phyloP scores from a whole-genome alignment of 441 rosid genomes.

The Corymbia calophylla region DNA sequence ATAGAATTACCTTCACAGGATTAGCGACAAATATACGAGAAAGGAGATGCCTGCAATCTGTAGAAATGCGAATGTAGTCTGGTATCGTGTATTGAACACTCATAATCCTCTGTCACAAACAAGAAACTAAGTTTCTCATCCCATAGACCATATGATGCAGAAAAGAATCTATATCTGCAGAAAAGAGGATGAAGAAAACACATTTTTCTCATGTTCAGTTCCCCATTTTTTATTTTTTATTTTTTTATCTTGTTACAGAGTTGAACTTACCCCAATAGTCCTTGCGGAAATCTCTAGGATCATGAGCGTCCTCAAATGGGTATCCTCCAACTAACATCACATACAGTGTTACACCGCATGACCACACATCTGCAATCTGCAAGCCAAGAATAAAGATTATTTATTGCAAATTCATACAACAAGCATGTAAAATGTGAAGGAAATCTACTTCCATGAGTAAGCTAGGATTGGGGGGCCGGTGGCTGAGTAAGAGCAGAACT shows the following conservation, averaged over 20 bases:
- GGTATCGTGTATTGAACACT: conserved; percentile 55
- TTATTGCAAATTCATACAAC: background rate
- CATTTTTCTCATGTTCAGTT: background rate
- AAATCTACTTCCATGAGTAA: background rate
- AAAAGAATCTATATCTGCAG: background rate
- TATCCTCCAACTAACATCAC: conserved; percentile 72
- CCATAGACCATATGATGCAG: background rate
- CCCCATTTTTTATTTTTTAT: background rate
- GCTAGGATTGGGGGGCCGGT: background rate
- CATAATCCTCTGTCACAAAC: conserved; percentile 45
- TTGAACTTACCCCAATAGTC: conserved; percentile 47
- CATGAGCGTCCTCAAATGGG: conserved; percentile 70
- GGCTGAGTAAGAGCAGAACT: background rate
- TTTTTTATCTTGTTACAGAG: background rate
- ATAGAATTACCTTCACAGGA: conserved; percentile 38
- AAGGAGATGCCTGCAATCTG: conserved; percentile 51
- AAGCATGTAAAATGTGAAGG: background rate
- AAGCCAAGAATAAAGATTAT: background rate
- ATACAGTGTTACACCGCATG: conserved; percentile 65
- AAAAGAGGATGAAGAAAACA: background rate
- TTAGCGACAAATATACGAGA: conserved; percentile 56
- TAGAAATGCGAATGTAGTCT: conserved; percentile 52
- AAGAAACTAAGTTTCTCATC: background rate
- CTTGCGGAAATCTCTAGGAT: conserved; percentile 64
- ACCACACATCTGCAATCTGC: conserved; percentile 74